phyloP scores from a whole-genome alignment of 2,329 filamentous ascomycete species.

The Exophiala sideris region DNA sequence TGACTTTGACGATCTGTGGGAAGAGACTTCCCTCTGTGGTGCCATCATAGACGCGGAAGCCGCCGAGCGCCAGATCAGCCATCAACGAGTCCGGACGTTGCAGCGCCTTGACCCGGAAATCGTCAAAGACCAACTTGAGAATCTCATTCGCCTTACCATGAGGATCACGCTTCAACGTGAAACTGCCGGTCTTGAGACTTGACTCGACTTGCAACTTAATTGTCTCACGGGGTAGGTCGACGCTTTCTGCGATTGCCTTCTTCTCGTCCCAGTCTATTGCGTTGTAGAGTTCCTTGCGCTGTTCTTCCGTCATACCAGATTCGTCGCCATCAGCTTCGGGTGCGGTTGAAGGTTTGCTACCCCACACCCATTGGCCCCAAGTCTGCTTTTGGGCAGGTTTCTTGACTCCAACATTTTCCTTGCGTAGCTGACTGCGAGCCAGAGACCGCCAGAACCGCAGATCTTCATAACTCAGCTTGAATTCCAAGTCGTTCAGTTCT shows the following conservation, averaged over 20 bases:
- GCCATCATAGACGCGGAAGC: conserved; percentile 90
- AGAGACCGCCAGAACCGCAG: conserved; percentile 95
- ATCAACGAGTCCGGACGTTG: conserved; percentile 89
- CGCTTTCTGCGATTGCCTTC: conserved; percentile 76
- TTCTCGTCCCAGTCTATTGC: conserved; percentile 99
- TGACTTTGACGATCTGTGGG: conserved; percentile 92
- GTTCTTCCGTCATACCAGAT: conserved; percentile 83
- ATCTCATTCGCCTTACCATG: conserved; percentile 76
- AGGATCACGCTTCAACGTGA: conserved; percentile 83
- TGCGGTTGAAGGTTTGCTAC: conserved; percentile 62
- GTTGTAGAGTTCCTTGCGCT: conserved; percentile 92
- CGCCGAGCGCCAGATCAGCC: conserved; percentile 83
- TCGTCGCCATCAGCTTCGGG: conserved; percentile 62
- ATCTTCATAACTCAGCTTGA: conserved; percentile 89
- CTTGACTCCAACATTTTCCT: conserved; percentile 88
- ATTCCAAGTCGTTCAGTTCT: conserved; percentile 73
- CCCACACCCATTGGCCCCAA: conserved; percentile 93
- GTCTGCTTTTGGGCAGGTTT: conserved; percentile 68
- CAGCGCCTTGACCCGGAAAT: conserved; percentile 84
- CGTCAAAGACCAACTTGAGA: conserved; percentile 87
- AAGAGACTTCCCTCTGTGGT: conserved; percentile 89
- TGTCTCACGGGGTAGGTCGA: conserved; percentile 86
- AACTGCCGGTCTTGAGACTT: conserved; percentile 91
- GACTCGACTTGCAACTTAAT: conserved; percentile 91
- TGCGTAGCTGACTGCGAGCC: conserved; percentile 88